Conservation (phyloP, 495 filamentous ascomycete genomes). For the Neurospora hispaniola region DNA sequence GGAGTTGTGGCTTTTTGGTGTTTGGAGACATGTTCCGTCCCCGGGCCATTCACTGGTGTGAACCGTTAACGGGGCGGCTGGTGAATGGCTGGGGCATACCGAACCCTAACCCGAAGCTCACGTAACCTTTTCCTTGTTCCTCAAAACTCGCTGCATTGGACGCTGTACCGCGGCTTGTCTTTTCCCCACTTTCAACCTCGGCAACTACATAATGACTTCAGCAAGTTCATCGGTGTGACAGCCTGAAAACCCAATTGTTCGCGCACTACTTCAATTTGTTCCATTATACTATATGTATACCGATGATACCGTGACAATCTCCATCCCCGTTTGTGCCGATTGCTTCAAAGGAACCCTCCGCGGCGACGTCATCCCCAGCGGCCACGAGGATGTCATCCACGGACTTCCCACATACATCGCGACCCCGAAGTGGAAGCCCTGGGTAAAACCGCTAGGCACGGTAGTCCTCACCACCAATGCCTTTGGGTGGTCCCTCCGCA, state of each 20-base stretch:
- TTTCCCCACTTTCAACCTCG: neutral
- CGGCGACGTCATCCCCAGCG: conserved; percentile 17
- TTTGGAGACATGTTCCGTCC: neutral
- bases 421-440: conserved; percentile 13
- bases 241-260: neutral
- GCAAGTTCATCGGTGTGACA: neutral
- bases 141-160: too few species aligned
- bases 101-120: neutral
- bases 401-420: conserved; percentile 41
- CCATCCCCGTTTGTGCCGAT: conserved; percentile 13
- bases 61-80: neutral
- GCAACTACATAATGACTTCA: neutral
- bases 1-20: neutral
- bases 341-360: conserved; percentile 24
- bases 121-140: neutral
- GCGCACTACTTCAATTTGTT: neutral
- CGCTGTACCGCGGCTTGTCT: neutral
- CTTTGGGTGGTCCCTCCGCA: conserved; percentile 48
- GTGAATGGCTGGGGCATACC: neutral
- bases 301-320: neutral
- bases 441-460: conserved; percentile 29
- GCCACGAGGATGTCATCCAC: conserved; percentile 29
- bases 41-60: neutral
- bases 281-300: neutral
- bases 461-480: conserved; percentile 47